Percentiles rank a stretch among this genome's conserved stretches.
Evolutionary conservation across 805 yeast species (phyloP).

Genomic region (Teunomyces kruisii): DNA sequence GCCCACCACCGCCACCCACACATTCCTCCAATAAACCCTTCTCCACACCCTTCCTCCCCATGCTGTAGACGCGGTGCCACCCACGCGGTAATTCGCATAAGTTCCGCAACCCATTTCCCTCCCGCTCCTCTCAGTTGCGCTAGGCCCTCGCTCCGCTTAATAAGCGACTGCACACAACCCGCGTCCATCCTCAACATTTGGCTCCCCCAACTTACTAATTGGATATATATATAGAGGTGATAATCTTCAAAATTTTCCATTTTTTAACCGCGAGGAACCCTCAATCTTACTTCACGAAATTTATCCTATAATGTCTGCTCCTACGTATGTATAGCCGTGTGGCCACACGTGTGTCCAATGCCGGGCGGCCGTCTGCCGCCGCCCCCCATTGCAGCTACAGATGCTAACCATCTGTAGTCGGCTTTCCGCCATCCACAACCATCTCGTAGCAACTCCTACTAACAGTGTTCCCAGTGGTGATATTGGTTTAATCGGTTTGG

Average conservation of each 20-base stretch:
- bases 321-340: constrained; percentile 37
- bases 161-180: constrained; percentile 2
- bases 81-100: too few species aligned
- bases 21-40: too few species aligned
- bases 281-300: not conserved
- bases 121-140: not conserved
- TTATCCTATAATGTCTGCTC: constrained; percentile 30
- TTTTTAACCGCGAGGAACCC: constrained; percentile 1
- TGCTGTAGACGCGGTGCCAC: too few species aligned
- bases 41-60: too few species aligned
- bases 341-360: too few species aligned
- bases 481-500: constrained; percentile 98
- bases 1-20: too few species aligned
- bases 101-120: not conserved
- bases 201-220: not conserved
- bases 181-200: not conserved
- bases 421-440: constrained; percentile 12
- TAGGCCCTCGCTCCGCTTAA: not conserved
- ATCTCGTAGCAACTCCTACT: constrained; percentile 16
- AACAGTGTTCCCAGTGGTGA: constrained; percentile 63
- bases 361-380: too few species aligned
- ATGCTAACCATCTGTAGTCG: constrained; percentile 9
- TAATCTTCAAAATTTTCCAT: not conserved
- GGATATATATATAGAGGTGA: not conserved
- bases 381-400: not conserved